phyloP scores from a whole-genome alignment of 192 early-diverging fungal species.

The Phycomyces blakesleeanus region DNA sequence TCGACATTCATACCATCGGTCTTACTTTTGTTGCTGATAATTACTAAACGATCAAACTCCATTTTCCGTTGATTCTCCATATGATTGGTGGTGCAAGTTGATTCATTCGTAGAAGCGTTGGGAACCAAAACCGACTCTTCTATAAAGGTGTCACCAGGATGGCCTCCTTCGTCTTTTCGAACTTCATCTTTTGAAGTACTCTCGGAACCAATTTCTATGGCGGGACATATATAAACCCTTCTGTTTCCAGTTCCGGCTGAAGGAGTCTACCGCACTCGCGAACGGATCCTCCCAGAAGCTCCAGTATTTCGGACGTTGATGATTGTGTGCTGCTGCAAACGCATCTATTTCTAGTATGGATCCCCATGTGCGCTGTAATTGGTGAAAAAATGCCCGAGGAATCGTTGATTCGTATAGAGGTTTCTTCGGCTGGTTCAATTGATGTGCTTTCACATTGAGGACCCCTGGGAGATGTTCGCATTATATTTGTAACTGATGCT shows the following conservation, averaged over 20 bases:
- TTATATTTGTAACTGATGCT: not conserved
- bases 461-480: slow-evolving; percentile 17
- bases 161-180: too few species aligned
- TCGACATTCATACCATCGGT: slow-evolving; percentile 5
- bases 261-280: too few species aligned
- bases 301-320: too few species aligned
- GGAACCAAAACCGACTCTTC: not conserved
- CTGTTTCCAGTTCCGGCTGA: too few species aligned
- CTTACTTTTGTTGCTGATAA: slow-evolving; percentile 5
- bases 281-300: too few species aligned
- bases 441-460: slow-evolving; percentile 4
- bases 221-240: too few species aligned
- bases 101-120: not conserved
- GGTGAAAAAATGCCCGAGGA: not conserved
- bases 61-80: slow-evolving; percentile 3
- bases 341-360: too few species aligned
- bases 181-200: too few species aligned
- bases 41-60: slow-evolving; percentile 1
- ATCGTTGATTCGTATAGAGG: slow-evolving; percentile 11
- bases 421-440: not conserved
- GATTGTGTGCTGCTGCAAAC: too few species aligned
- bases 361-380: too few species aligned
- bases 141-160: not conserved
- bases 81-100: not conserved
- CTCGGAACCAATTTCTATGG: too few species aligned